phyloP scores from a whole-genome alignment of 495 filamentous ascomycete species.

The Hypoxylon lenormandii region DNA sequence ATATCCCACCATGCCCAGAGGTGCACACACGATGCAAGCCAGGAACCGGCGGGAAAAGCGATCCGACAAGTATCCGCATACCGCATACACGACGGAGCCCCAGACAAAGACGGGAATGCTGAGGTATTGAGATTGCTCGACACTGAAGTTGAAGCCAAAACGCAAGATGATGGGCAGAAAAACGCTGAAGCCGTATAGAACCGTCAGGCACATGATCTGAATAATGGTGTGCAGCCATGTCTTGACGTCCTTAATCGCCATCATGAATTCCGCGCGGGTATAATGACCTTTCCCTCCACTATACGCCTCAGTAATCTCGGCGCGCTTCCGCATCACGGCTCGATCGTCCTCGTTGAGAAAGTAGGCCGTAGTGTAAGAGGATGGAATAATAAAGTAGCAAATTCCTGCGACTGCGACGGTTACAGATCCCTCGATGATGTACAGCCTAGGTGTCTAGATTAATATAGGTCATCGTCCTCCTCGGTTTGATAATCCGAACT shows the following conservation, averaged over 20 bases:
- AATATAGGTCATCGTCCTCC: neutral
- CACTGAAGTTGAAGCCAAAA: constrained; percentile 71
- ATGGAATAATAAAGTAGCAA: constrained; percentile 53
- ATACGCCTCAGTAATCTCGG: constrained; percentile 64
- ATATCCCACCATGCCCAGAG: constrained; percentile 71
- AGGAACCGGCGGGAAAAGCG: constrained; percentile 67
- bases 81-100: constrained; percentile 71
- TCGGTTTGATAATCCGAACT: neutral
- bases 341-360: constrained; percentile 70
- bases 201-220: constrained; percentile 73
- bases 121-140: constrained; percentile 72
- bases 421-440: constrained; percentile 56
- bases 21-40: constrained; percentile 66
- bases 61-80: constrained; percentile 70
- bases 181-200: constrained; percentile 78
- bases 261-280: constrained; percentile 58
- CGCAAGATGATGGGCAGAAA: constrained; percentile 81
- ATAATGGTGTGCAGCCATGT: constrained; percentile 70
- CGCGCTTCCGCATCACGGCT: constrained; percentile 60
- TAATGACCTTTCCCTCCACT: constrained; percentile 71
- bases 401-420: constrained; percentile 49
- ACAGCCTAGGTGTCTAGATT: constrained; percentile 47
- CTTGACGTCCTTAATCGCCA: constrained; percentile 67
- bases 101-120: constrained; percentile 77
- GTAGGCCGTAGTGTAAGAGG: constrained; percentile 55